These are phyloP conservation scores for Hygrophorus pudorinus DNA, from an alignment of 768 basidiomycete genomes.

Conservation along the genomic window DNA sequence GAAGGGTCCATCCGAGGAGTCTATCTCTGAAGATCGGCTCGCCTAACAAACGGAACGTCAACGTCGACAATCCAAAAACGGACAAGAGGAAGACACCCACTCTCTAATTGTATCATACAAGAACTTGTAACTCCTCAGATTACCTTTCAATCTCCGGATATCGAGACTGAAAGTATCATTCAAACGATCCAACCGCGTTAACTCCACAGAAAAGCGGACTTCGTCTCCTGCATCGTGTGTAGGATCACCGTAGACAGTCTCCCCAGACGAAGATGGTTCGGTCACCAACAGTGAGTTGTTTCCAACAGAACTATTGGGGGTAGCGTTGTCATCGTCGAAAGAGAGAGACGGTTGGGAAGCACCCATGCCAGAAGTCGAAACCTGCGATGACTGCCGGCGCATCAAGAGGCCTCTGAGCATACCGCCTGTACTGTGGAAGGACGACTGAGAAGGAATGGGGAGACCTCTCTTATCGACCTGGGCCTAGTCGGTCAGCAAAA, in stretches of 20 bases:
- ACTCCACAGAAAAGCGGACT: conserved; percentile 91
- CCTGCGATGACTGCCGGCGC: conserved; percentile 85
- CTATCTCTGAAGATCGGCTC: conserved; percentile 34
- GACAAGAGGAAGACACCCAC: conserved; percentile 36
- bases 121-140: conserved; percentile 87
- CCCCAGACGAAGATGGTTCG: conserved; percentile 33
- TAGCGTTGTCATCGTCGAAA: conserved; percentile 38
- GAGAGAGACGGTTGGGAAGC: conserved; percentile 33
- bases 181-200: conserved; percentile 83
- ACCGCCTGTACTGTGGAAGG: conserved; percentile 58
- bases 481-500: conserved; percentile 7
- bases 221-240: conserved; percentile 85
- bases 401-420: conserved; percentile 85
- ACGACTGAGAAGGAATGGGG: conserved; percentile 69
- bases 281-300: conserved; percentile 10
- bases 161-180: conserved; percentile 89
- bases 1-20: conserved; percentile 1
- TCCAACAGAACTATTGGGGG: conserved; percentile 26
- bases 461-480: conserved; percentile 87
- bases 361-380: conserved; percentile 31
- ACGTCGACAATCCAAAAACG: background rate
- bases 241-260: conserved; percentile 71
- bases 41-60: conserved; percentile 21
- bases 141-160: conserved; percentile 86
- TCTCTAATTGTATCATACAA: conserved; percentile 81